Conservation (phyloP, 345 rosid species). For the Camelina laxa region DNA sequence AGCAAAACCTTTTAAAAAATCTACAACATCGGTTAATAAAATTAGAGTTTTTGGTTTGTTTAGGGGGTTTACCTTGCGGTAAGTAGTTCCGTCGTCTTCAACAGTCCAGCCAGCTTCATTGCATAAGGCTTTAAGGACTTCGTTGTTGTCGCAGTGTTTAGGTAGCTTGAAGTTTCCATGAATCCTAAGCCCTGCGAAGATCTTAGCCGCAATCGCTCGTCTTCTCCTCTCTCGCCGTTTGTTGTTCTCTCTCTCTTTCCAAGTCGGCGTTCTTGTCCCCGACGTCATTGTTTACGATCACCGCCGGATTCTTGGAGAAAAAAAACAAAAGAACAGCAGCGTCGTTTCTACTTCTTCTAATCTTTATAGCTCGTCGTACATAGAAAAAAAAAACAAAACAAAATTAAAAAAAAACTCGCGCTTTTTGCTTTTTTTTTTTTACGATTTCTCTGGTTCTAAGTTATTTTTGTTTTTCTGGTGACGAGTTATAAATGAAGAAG, state of each 20-base stretch:
- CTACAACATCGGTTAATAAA: background rate
- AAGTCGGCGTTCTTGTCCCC: slow-evolving; percentile 92
- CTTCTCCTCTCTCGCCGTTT: slow-evolving; percentile 88
- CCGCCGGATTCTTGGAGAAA: slow-evolving; percentile 26
- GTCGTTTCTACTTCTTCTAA: slow-evolving; percentile 15
- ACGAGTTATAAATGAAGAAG: slow-evolving; percentile 41
- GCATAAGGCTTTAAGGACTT: slow-evolving; percentile 95
- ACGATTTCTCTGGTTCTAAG: slow-evolving; percentile 4
- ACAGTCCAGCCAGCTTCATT: slow-evolving; percentile 97
- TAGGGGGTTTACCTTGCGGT: slow-evolving; percentile 67
- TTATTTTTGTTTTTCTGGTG: slow-evolving; percentile 10
- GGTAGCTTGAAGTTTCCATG: slow-evolving; percentile 95
- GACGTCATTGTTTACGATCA: slow-evolving; percentile 62
- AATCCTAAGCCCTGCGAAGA: slow-evolving; percentile 82
- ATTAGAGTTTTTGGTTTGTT: too few relatives aligned
- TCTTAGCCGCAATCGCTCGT: slow-evolving; percentile 96
- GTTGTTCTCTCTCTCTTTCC: slow-evolving; percentile 99
- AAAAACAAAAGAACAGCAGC: background rate
- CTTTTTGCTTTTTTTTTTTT: slow-evolving; percentile 8
- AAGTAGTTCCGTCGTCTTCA: slow-evolving; percentile 97
- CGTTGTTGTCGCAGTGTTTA: slow-evolving; percentile 98
- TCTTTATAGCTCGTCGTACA: background rate
- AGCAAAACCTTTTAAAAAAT: background rate
- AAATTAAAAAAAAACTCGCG: slow-evolving; percentile 27
- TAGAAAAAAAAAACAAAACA: background rate